Evolutionary conservation across 2,329 filamentous ascomycete genomes (phyloP).

Genomic region (Sarocladium brachiariae): DNA sequence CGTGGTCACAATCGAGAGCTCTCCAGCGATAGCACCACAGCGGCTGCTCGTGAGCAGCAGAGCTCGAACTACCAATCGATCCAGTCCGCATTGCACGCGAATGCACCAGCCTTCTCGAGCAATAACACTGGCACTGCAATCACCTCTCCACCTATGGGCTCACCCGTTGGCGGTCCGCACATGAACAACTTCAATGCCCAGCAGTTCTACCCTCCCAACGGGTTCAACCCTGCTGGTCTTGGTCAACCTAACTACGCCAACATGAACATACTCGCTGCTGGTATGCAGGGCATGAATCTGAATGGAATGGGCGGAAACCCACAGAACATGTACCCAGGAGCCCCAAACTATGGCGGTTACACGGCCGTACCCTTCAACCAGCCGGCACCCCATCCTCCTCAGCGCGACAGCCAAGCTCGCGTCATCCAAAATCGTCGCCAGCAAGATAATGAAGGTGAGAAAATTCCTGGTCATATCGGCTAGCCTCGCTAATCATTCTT

Average conservation of each 20-base stretch:
- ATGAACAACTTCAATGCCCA: constrained; percentile 25
- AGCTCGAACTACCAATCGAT: constrained; percentile 49
- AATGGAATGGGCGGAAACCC: constrained; percentile 22
- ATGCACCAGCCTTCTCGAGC: constrained; percentile 72
- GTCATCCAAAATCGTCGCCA: constrained; percentile 70
- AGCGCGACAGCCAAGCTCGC: constrained; percentile 68
- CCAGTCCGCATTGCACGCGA: constrained; percentile 71
- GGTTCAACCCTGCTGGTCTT: constrained; percentile 18
- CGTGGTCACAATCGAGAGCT: constrained; percentile 66
- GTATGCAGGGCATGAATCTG: constrained; percentile 61
- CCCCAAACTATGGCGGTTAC: constrained; percentile 48
- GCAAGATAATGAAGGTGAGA: constrained; percentile 63
- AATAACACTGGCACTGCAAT: constrained; percentile 27
- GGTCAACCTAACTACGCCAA: constrained; percentile 19
- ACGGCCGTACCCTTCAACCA: constrained; percentile 42
- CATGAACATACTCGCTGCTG: constrained; percentile 58
- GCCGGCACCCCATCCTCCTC: constrained; percentile 30
- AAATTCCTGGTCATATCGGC: neutral
- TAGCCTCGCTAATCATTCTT: constrained; percentile 21
- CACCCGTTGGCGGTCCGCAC: constrained; percentile 18
- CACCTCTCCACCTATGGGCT: constrained; percentile 20
- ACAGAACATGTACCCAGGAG: constrained; percentile 42
- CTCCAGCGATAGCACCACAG: constrained; percentile 40
- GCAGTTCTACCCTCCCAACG: constrained; percentile 18
- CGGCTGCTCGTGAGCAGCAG: constrained; percentile 35